Conservation (phyloP, 129 eudicot species). For the Centaurea solstitialis region DNA sequence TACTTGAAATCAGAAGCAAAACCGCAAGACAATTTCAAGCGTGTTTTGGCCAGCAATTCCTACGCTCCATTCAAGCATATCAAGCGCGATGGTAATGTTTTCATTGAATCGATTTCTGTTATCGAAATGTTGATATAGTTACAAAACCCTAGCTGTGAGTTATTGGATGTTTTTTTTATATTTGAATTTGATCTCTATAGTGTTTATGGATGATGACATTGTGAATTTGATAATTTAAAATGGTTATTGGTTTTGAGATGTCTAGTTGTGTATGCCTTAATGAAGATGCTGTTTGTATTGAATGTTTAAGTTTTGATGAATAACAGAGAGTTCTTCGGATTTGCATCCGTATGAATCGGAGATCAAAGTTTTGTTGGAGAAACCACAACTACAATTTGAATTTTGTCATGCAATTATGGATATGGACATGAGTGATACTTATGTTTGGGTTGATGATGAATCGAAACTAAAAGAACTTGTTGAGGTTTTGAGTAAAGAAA, state of each 20-base stretch:
- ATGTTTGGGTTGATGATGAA: slow-evolving; percentile 77
- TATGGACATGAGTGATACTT: slow-evolving; percentile 40
- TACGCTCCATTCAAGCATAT: slow-evolving; percentile 76
- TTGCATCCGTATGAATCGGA: slow-evolving; percentile 72
- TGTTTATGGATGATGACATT: not conserved
- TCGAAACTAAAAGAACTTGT: slow-evolving; percentile 58
- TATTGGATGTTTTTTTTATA: not conserved
- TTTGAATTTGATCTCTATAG: not conserved
- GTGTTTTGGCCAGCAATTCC: slow-evolving; percentile 77
- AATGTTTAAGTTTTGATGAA: slow-evolving; percentile 7
- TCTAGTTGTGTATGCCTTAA: not conserved
- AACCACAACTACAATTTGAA: slow-evolving; percentile 35
- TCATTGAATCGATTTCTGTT: not conserved
- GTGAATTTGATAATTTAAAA: too few relatives aligned
- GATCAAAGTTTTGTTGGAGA: slow-evolving; percentile 53
- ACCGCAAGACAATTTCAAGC: slow-evolving; percentile 64
- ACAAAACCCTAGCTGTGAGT: slow-evolving; percentile 31
- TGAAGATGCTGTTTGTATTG: slow-evolving; percentile 9
- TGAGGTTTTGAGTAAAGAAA: slow-evolving; percentile 63
- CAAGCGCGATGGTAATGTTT: slow-evolving; percentile 41
- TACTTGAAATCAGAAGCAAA: slow-evolving; percentile 59
- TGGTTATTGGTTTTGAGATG: slow-evolving; percentile 10
- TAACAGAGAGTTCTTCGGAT: slow-evolving; percentile 38
- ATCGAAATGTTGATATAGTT: not conserved
- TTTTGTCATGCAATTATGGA: slow-evolving; percentile 25